Evolutionary conservation across 2,329 filamentous ascomycete species (phyloP).

Genomic region (Pestalotiopsis sp.): DNA sequence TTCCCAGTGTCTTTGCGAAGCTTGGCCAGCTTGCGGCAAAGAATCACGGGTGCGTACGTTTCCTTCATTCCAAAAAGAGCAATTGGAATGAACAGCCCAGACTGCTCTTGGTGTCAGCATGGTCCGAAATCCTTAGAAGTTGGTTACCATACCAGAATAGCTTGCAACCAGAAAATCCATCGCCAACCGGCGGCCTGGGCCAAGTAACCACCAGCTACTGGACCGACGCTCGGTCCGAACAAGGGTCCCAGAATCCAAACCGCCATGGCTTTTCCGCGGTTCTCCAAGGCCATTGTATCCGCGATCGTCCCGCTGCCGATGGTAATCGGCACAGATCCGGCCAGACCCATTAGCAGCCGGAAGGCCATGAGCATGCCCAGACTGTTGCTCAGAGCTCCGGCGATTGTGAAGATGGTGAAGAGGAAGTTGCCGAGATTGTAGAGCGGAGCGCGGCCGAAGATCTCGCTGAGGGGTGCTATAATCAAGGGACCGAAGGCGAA

Average conservation of each 20-base stretch:
- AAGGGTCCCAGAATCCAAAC: background rate
- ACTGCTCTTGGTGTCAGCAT: background rate
- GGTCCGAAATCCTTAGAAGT: background rate
- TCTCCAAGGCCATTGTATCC: constrained; percentile 46
- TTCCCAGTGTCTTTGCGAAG: constrained; percentile 42
- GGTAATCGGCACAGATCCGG: constrained; percentile 44
- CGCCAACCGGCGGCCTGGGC: constrained; percentile 43
- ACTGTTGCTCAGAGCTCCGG: constrained; percentile 35
- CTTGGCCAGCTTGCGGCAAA: constrained; percentile 34
- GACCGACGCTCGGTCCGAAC: constrained; percentile 37
- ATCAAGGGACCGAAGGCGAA: constrained; percentile 50
- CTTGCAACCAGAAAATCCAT: constrained; percentile 52
- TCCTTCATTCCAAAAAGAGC: constrained; percentile 33
- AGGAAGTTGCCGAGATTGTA: constrained; percentile 35
- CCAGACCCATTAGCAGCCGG: constrained; percentile 48
- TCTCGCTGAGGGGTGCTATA: constrained; percentile 48
- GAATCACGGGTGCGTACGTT: constrained; percentile 41
- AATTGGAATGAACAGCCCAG: constrained; percentile 14
- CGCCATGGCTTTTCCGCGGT: background rate
- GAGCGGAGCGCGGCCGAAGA: constrained; percentile 41
- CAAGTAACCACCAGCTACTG: constrained; percentile 41
- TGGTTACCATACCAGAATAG: constrained; percentile 30
- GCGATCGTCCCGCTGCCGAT: constrained; percentile 53
- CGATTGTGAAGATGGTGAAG: background rate
- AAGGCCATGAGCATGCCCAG: constrained; percentile 45